Evolutionary conservation across 345 rosid genomes (phyloP), one percentile per base, ranked within the genome.

Genomic region (Salix koriyanagi): DNA sequence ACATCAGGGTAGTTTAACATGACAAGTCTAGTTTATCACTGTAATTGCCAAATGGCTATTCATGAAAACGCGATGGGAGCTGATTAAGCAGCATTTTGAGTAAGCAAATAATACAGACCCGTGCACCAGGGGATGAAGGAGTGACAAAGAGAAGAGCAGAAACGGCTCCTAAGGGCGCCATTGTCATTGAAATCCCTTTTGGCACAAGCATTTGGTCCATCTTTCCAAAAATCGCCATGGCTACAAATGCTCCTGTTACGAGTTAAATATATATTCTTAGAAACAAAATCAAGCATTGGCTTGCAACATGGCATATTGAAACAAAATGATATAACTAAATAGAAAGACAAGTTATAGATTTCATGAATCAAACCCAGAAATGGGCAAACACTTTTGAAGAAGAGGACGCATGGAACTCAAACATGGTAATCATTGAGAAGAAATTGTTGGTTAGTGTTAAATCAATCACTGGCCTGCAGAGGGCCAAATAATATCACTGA

Each of bases 151-250:
- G 97, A 50, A 91, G 91, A 37, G 99, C 96, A 41, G 79, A 90
- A 75, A 95, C 99, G 13, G 99, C 97, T 8, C 99, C 99, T 34
- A 91, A 75, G 14, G 99, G 99, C 28, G 99, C 96, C 74, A 95
- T 89, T 14, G 97, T 90, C 82, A 91, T 83, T 26, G 97, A 84
- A 65, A 95, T 65, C 67, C 97, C 99, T 77, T 87, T 91, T 2
- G 94, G 84, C 30, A 88, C 89, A 41, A 93, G 74, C 15, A 91
- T 76, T 68, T 93, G 96, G 80, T 95, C 99, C 70, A 95, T 82
- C 86, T 89, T 95, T 80, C 97, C 97, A 78, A 93, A 69, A 79
- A 91, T 56, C 11, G 97, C 99, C 99, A 95, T 95, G 4, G 99
- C 97, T 39, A 88, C 94, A 83, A 95, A 95, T 58, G 96, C 99